These are phyloP conservation scores for Mortierella claussenii DNA, from an alignment of 192 early-diverging fungal species.

Conservation along the genomic window DNA sequence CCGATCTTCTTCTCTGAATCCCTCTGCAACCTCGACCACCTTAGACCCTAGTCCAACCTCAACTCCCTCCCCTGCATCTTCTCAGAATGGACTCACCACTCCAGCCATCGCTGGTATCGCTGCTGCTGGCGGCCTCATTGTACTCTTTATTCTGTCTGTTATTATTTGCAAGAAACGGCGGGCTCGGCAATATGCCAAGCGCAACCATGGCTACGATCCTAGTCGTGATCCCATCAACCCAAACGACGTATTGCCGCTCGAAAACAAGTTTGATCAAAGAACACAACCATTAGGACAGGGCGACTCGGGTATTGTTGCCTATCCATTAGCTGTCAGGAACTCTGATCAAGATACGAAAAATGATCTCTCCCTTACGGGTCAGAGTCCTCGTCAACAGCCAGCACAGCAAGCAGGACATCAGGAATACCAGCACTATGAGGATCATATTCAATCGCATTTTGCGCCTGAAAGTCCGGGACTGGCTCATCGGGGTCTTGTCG, in stretches of 20 bases:
- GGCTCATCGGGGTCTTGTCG: neutral
- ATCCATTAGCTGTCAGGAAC: constrained; percentile 6
- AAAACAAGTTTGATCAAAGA: constrained; percentile 17
- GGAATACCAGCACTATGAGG: constrained; percentile 23
- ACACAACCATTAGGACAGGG: neutral
- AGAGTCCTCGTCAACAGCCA: too few relatives aligned
- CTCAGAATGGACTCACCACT: too few relatives aligned
- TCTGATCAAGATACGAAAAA: constrained; percentile 1
- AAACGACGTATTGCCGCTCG: constrained; percentile 29
- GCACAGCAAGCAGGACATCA: too few relatives aligned
- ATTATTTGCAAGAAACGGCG: constrained; percentile 31
- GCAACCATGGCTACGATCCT: constrained; percentile 17
- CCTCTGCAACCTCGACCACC: neutral
- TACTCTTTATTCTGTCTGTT: constrained; percentile 34
- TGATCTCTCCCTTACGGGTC: neutral
- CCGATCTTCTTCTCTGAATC: neutral
- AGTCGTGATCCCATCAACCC: constrained; percentile 47
- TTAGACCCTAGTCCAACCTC: constrained; percentile 2
- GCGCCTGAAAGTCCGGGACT: constrained; percentile 5
- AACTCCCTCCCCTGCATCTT: neutral
- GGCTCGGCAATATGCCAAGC: constrained; percentile 11
- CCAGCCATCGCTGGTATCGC: constrained; percentile 46
- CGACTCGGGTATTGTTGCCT: constrained; percentile 10
- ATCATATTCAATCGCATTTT: constrained; percentile 38
- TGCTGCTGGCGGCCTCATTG: constrained; percentile 27